These are phyloP conservation scores for Umbelopsis ramanniana DNA, from an alignment of 192 early-diverging fungal species.

Conservation along the genomic window DNA sequence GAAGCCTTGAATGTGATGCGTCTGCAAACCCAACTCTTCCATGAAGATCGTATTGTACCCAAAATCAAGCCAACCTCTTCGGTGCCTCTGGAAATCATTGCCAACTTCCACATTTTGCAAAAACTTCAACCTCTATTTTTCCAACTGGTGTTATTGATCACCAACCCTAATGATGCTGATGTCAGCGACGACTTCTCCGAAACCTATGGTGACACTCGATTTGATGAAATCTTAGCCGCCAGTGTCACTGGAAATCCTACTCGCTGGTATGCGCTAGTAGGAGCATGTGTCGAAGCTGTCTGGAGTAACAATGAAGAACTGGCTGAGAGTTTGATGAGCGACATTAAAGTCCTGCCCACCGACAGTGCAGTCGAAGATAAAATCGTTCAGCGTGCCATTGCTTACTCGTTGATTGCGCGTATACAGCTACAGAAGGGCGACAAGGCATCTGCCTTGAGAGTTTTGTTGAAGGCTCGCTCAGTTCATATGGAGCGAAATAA, in stretches of 20 bases:
- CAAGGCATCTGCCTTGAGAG: slow-evolving; percentile 22
- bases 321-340: slow-evolving; percentile 18
- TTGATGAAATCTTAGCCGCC: slow-evolving; percentile 30
- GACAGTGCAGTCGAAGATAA: slow-evolving; percentile 21
- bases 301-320: slow-evolving; percentile 32
- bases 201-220: slow-evolving; percentile 18
- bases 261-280: slow-evolving; percentile 38
- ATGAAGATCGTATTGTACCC: not conserved
- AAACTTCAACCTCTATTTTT: slow-evolving; percentile 33
- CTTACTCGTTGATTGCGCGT: slow-evolving; percentile 30
- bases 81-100: slow-evolving; percentile 37
- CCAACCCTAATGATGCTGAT: not conserved
- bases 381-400: slow-evolving; percentile 29
- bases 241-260: slow-evolving; percentile 1
- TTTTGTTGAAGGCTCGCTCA: slow-evolving; percentile 26
- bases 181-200: slow-evolving; percentile 25
- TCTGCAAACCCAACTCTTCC: slow-evolving; percentile 24
- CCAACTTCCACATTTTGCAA: slow-evolving; percentile 35
- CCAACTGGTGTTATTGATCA: slow-evolving; percentile 28
- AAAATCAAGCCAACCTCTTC: not conserved
- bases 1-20: slow-evolving; percentile 40
- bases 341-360: not conserved
- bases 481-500: slow-evolving; percentile 16
- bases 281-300: slow-evolving; percentile 40
- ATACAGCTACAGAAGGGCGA: slow-evolving; percentile 24